phyloP scores from a whole-genome alignment of 352 stramenopile genomes.

The Phytopythium oedochilum region DNA sequence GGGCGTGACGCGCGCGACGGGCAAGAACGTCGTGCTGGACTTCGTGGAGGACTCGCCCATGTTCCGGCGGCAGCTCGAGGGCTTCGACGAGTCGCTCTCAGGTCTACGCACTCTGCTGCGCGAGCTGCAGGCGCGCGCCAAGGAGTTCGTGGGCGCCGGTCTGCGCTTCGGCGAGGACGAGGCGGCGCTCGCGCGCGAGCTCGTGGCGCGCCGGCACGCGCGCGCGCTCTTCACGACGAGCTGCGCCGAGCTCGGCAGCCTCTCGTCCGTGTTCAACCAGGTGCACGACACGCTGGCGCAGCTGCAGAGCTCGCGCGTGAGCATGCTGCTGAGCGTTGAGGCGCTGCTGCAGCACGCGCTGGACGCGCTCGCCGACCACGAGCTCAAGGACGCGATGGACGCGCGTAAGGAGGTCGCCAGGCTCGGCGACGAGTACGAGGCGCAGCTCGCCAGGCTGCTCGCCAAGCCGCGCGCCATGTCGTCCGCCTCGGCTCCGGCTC shows the following conservation, averaged over 20 bases:
- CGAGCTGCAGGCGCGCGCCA: constrained; percentile 62
- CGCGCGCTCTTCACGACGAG: constrained; percentile 85
- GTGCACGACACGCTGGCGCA: constrained; percentile 80
- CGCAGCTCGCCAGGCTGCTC: constrained; percentile 71
- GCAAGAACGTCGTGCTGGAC: constrained; percentile 82
- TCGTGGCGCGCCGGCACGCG: constrained; percentile 73
- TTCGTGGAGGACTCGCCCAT: constrained; percentile 86
- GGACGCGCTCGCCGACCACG: constrained; percentile 61
- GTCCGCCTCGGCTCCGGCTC: background rate
- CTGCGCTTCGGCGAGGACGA: constrained; percentile 68
- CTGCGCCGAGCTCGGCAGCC: constrained; percentile 56
- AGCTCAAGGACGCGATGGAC: constrained; percentile 66
- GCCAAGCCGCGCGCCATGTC: constrained; percentile 34
- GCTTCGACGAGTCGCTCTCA: constrained; percentile 71
- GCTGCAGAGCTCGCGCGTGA: constrained; percentile 79
- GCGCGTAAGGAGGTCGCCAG: constrained; percentile 60
- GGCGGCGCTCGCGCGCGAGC: constrained; percentile 59
- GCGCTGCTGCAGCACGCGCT: constrained; percentile 66
- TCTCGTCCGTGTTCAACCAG: constrained; percentile 78
- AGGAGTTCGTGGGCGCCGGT: constrained; percentile 71
- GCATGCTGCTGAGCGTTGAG: constrained; percentile 79
- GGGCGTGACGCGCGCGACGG: constrained; percentile 27
- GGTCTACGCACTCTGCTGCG: constrained; percentile 61
- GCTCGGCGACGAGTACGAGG: constrained; percentile 79
- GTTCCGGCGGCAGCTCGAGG: constrained; percentile 76